Evolutionary conservation across 306 rosid genomes (phyloP).

Genomic region (Vigna angularis): DNA sequence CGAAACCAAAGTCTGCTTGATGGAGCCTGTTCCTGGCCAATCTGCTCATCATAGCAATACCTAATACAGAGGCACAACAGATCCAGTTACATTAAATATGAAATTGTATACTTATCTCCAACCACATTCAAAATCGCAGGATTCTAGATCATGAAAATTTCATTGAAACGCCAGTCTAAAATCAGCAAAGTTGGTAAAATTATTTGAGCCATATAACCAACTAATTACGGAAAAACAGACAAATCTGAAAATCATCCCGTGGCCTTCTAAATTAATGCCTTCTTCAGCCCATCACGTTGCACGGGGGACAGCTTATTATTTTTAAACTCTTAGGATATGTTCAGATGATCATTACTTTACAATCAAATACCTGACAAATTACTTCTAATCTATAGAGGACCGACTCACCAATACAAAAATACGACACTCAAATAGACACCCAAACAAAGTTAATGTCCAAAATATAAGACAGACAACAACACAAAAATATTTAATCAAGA

Average conservation of each 20-base stretch:
- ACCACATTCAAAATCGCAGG: not conserved
- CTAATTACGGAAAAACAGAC: not conserved
- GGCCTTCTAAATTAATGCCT: conserved; percentile 20
- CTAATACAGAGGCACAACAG: conserved; percentile 49
- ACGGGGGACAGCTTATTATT: not conserved
- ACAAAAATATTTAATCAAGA: no score
- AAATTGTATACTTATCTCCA: conserved; percentile 14
- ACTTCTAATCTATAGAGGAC: no score
- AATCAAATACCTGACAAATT: no score
- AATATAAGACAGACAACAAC: no score
- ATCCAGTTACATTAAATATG: conserved; percentile 15
- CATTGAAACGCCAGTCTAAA: not conserved
- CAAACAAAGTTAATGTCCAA: no score
- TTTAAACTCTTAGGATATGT: no score
- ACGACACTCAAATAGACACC: no score
- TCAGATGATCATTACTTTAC: no score
- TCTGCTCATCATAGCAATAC: conserved; percentile 83
- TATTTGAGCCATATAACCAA: not conserved
- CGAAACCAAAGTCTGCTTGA: conserved; percentile 58
- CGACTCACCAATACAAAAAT: no score
- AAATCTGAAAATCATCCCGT: not conserved
- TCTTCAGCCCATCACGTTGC: not conserved
- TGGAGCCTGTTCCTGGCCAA: conserved; percentile 71
- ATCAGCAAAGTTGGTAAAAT: conserved; percentile 22
- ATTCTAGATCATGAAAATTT: not conserved